phyloP scores from a whole-genome alignment of 176 grass and related monocot genomes.

The Carex pumila region DNA sequence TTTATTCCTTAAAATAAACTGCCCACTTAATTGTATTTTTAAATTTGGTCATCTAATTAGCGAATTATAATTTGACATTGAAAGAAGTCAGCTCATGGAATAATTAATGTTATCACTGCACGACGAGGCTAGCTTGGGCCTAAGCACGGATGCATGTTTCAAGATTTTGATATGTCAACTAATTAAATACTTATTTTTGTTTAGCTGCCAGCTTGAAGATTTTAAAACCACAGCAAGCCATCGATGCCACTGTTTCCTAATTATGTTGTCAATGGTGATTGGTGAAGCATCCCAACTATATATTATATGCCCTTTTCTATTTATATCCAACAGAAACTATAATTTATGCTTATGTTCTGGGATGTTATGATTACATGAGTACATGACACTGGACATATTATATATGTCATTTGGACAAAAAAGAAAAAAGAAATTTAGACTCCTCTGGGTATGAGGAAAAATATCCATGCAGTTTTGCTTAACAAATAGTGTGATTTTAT shows the following conservation, averaged over 20 bases:
- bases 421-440: neutral
- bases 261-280: slow-evolving; percentile 1
- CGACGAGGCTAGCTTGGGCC: neutral
- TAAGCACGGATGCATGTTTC: slow-evolving; percentile 6
- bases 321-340: neutral
- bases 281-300: neutral
- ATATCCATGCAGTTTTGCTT: neutral
- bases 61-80: slow-evolving; percentile 2
- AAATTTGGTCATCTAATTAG: neutral
- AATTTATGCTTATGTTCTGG: neutral
- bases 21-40: neutral
- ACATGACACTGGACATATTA: no score
- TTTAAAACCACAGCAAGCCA: slow-evolving; percentile 1
- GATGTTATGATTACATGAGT: neutral
- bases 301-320: neutral
- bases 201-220: slow-evolving; percentile 11
- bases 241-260: neutral
- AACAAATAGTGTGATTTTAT: no score
- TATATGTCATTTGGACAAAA: no score
- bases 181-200: neutral
- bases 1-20: neutral
- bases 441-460: neutral
- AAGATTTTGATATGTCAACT: neutral
- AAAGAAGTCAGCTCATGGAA: slow-evolving; percentile 15
- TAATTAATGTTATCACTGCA: slow-evolving; percentile 5